Evolutionary conservation across 306 rosid genomes (phyloP).

Genomic region (Amphicarpaea edgeworthii): DNA sequence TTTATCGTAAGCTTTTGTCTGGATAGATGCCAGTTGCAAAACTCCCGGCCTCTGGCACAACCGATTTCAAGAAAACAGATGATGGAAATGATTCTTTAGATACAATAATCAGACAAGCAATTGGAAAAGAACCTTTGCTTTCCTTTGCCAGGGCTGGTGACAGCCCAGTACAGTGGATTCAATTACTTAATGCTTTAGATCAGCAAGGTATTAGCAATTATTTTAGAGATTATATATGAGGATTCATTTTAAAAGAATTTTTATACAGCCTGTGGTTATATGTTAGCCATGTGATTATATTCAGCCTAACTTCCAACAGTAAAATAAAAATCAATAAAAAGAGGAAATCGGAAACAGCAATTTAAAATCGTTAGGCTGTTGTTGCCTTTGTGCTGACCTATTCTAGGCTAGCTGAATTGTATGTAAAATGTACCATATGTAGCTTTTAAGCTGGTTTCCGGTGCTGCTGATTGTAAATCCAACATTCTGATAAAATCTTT

Average conservation of each 20-base stretch:
- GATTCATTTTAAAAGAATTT: too few species aligned
- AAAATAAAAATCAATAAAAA: background rate
- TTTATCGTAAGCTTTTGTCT: constrained; percentile 44
- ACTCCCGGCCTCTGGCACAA: constrained; percentile 60
- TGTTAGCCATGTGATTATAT: constrained; percentile 17
- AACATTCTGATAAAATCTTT: constrained; percentile 38
- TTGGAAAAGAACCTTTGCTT: constrained; percentile 78
- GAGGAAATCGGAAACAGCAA: too few species aligned
- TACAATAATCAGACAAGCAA: constrained; percentile 73
- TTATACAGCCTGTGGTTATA: background rate
- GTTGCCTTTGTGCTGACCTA: constrained; percentile 30
- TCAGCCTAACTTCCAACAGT: constrained; percentile 22
- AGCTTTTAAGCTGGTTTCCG: constrained; percentile 41
- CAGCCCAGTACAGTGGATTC: constrained; percentile 80
- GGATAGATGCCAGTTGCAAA: constrained; percentile 81
- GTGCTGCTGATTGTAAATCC: constrained; percentile 26
- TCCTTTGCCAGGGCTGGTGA: constrained; percentile 79
- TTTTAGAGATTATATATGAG: background rate
- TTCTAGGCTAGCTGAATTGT: constrained; percentile 9
- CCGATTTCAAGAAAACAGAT: constrained; percentile 74
- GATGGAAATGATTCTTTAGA: constrained; percentile 82
- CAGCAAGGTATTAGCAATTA: constrained; percentile 74
- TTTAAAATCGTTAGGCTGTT: constrained; percentile 6
- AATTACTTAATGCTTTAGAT: constrained; percentile 88
- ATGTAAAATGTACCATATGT: constrained; percentile 23